Percentiles rank a stretch among this genome's conserved stretches.
phyloP scores from a whole-genome alignment of 371 early-diverging fungal genomes.

The Umbelopsis sp. region DNA sequence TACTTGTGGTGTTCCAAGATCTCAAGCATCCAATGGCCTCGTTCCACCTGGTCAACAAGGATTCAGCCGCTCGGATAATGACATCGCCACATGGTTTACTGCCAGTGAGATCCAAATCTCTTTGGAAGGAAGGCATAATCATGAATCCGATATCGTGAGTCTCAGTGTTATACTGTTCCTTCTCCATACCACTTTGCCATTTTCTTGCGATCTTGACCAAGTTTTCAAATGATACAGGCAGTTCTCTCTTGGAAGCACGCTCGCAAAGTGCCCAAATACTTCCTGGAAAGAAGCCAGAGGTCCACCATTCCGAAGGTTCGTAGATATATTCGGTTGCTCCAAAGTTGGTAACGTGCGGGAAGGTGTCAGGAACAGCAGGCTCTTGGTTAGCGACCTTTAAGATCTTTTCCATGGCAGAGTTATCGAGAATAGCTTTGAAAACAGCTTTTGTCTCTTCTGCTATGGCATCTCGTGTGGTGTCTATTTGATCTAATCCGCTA shows the following conservation, averaged over 20 bases:
- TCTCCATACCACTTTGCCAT: conserved; percentile 17
- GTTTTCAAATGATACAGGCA: conserved; percentile 11
- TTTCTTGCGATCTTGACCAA: background rate
- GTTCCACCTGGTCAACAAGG: conserved; percentile 10
- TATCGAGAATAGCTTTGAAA: conserved; percentile 12
- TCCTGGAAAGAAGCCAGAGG: conserved; percentile 18
- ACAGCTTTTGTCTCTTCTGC: background rate
- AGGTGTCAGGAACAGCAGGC: background rate
- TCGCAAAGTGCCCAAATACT: conserved; percentile 8
- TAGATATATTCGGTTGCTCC: conserved; percentile 14
- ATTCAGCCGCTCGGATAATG: conserved; percentile 3
- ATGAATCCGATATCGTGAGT: conserved; percentile 18
- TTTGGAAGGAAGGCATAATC: conserved; percentile 19
- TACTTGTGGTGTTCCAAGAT: conserved; percentile 13
- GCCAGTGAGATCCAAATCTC: conserved; percentile 11
- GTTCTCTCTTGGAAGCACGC: conserved; percentile 15
- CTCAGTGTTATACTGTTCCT: background rate
- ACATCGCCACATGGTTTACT: background rate
- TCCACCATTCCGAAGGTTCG: conserved; percentile 18
- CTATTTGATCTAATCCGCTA: background rate
- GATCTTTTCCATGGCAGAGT: conserved; percentile 2
- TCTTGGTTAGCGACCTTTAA: conserved; percentile 14
- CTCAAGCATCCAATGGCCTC: conserved; percentile 4
- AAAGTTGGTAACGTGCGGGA: conserved; percentile 8
- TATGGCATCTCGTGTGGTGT: background rate